Evolutionary conservation across 2,329 filamentous ascomycete genomes (phyloP), one percentile per base, ranked within the genome.

Genomic region (Chlorencoelia australis): DNA sequence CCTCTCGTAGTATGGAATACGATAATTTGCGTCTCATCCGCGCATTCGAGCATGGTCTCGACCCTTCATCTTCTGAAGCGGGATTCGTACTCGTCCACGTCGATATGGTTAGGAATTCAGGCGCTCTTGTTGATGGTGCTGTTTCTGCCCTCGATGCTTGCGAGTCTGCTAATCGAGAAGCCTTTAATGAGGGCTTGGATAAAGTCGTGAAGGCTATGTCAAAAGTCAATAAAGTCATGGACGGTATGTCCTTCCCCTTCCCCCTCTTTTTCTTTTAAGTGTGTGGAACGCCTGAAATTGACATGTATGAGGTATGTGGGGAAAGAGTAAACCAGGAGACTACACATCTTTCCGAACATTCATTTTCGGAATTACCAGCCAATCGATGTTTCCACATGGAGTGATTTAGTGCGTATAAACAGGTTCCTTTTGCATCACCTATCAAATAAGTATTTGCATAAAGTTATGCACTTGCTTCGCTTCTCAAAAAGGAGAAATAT

Each of bases 61-160:
- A 95, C 57, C 83, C 83, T 1, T 71, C 71, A 20, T 93, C 85
- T 3, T 94, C 87, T 6, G 89, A 95, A 60, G 89, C 89, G 1
- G 89, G 89, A 33, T 95, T 96, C 57, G 86, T 95, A n/a, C 73
- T 95, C 9, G 88, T 91, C 4, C 89, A 95, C 59, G 79, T 96
- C 34, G 86, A 93, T 60, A 96, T 95, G 88, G 89, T 94, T 33
- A 79, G 79, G 56, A 77, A 94, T 60, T 88, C 87, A 0, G 81
- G 81, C 1, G 73, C 76, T 1, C 68, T 96, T 2, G 77, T 95
- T 30, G 70, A 74, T 27, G 85, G 85, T 20, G 74, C 78, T 3
- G 69, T 85, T 30, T 68, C 75, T 34, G 73, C 80, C 33, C 68
- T 94, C 16, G 70, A 80, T 33, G 66, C 66, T 5, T 61, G 70